Conservation (phyloP, 805 yeast genomes). For the Candida sphagnicola region DNA sequence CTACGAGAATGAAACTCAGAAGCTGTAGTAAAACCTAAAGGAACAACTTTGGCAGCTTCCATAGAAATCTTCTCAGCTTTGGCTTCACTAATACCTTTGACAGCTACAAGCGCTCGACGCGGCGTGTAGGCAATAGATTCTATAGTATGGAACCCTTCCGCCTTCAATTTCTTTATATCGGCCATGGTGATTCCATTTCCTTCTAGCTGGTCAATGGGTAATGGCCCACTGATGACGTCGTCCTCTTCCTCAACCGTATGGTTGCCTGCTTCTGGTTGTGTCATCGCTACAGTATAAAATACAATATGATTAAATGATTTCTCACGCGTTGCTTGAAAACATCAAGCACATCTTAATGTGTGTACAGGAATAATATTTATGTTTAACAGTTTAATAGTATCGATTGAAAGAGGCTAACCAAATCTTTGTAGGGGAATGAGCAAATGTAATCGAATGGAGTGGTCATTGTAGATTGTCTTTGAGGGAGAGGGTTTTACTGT, state of each 20-base stretch:
- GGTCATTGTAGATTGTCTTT: too few species aligned
- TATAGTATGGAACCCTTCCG: constrained; percentile 83
- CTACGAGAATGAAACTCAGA: constrained; percentile 89
- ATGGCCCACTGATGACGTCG: constrained; percentile 35
- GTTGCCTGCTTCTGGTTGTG: background rate
- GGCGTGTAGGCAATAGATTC: constrained; percentile 94
- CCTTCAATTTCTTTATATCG: constrained; percentile 77
- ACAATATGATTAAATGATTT: background rate
- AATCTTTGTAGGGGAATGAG: too few species aligned
- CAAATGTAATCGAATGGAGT: too few species aligned
- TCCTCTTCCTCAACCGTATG: constrained; percentile 28
- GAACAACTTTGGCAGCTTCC: constrained; percentile 84
- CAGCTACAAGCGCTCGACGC: constrained; percentile 65
- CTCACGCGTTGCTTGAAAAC: background rate
- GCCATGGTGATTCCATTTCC: constrained; percentile 83
- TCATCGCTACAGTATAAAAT: too few species aligned
- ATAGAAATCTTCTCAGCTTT: constrained; percentile 82
- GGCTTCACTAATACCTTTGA: constrained; percentile 93
- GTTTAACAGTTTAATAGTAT: too few species aligned
- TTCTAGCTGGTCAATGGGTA: constrained; percentile 44
- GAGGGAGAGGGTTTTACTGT: too few species aligned
- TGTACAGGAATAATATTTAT: background rate
- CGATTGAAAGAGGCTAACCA: too few species aligned
- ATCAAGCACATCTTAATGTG: background rate
- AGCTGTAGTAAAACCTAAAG: constrained; percentile 97